phyloP scores from a whole-genome alignment of 1,139 yeast species.

The Pneumocystis carinii region DNA sequence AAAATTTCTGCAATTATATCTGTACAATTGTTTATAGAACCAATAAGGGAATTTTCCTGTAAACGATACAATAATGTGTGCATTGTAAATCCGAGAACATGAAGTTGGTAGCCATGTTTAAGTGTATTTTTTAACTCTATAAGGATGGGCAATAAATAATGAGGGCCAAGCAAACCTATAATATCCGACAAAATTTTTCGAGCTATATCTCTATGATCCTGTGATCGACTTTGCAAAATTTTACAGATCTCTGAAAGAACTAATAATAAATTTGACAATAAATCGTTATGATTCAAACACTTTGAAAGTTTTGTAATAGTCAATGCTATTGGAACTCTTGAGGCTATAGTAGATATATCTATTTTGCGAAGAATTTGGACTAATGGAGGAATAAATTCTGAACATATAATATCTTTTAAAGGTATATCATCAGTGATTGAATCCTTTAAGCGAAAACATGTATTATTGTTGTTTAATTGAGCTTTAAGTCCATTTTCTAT shows the following conservation, averaged over 20 bases:
- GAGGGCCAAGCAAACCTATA: slow-evolving; percentile 50
- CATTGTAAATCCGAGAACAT: slow-evolving; percentile 76
- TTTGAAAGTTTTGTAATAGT: slow-evolving; percentile 59
- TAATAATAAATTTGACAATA: slow-evolving; percentile 58
- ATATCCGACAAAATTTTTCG: slow-evolving; percentile 63
- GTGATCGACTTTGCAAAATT: slow-evolving; percentile 70
- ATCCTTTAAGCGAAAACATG: slow-evolving; percentile 1
- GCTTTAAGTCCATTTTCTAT: neutral
- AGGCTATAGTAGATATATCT: slow-evolving; percentile 62
- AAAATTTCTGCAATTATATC: slow-evolving; percentile 49
- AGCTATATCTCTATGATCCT: slow-evolving; percentile 75
- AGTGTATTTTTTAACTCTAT: slow-evolving; percentile 67
- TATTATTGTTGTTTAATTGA: neutral
- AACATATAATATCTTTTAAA: slow-evolving; percentile 39
- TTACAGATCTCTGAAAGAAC: slow-evolving; percentile 74
- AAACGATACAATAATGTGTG: slow-evolving; percentile 54
- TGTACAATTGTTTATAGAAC: slow-evolving; percentile 63
- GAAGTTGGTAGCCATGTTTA: slow-evolving; percentile 83
- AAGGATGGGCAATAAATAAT: slow-evolving; percentile 56
- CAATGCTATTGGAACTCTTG: slow-evolving; percentile 67
- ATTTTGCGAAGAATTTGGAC: slow-evolving; percentile 35
- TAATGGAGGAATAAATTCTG: slow-evolving; percentile 49
- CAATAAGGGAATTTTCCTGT: slow-evolving; percentile 31
- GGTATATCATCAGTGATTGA: slow-evolving; percentile 5
- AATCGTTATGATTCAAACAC: slow-evolving; percentile 43